Evolutionary conservation across 345 rosid species (phyloP), one percentile per base, ranked within the genome.

Genomic region (Clausena lansium): DNA sequence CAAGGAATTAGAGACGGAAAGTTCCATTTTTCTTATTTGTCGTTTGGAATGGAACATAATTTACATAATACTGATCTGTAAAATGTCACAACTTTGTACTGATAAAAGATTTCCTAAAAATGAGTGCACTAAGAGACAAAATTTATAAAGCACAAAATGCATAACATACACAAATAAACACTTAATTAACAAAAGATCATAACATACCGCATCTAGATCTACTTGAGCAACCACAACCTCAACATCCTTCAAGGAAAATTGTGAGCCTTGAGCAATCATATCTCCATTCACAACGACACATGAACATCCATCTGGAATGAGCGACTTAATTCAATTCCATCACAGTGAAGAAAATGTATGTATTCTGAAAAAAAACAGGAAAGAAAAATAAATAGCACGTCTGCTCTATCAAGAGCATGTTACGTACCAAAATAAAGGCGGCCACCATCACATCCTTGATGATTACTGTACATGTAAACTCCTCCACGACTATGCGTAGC

Each of bases 381-480:
- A 41, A 41, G 47, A 41, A 45, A 11, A 45, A 45, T 14, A 76
- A 73, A 55, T 55, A 71, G 22, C 27, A 61, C 1, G 2, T 67
- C 22, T 32, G 63, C 2, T 11, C 33, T 3, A 59, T 22, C n/a
- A 38, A 50, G 66, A 61, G 73, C 33, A 33, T 62, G 24, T 33
- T 50, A 59, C 54, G 58, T 84, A 96, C 98, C 99, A 63, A 90
- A 94, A 84, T 96, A 96, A 62, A 94, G 89, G 76, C 97, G 95
- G 71, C 94, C 83, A 47, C 99, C 99, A 87, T 96, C 99, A 70
- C 99, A 96, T 76, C 99, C 99, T 79, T 94, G 97, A 4, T 92
- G 99, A 86, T 96, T 96, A 81, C 99, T 94, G 83, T 96, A 96
- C 90, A 96, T 87, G 84, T 96, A 96, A 74, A 96, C 95, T 54